phyloP scores from a whole-genome alignment of 257 asterid genomes.

The Solanum bulbocastanum region DNA sequence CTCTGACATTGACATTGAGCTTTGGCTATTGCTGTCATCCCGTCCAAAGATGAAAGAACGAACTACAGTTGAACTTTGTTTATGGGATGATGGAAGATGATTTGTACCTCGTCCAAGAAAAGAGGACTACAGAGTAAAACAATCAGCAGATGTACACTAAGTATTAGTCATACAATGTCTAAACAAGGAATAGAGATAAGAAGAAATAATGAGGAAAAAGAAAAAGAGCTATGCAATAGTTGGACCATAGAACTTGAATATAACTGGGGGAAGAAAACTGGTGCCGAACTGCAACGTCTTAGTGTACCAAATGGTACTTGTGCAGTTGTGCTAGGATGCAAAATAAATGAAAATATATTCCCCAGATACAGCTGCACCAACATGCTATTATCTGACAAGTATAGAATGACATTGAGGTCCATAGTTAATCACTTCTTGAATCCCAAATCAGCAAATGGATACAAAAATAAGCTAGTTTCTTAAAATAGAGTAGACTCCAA shows the following conservation, averaged over 20 bases:
- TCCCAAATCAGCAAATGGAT: not conserved
- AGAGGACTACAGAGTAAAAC: slow-evolving; percentile 54
- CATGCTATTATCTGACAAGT: not conserved
- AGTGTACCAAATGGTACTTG: not conserved
- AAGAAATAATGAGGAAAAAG: not conserved
- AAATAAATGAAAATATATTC: not conserved
- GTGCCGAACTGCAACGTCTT: not conserved
- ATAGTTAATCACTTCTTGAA: not conserved
- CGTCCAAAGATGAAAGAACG: slow-evolving; percentile 79
- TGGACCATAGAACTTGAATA: not conserved
- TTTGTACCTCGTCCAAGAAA: slow-evolving; percentile 66
- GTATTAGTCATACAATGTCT: not conserved
- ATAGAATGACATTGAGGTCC: not conserved
- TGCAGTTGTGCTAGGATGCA: not conserved
- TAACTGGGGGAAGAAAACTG: not conserved
- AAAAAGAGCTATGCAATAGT: not conserved
- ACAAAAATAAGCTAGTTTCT: not conserved
- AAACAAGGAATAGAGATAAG: slow-evolving; percentile 1
- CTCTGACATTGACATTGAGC: slow-evolving; percentile 54
- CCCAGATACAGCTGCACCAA: not conserved
- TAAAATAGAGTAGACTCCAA: not conserved
- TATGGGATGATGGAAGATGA: slow-evolving; percentile 46
- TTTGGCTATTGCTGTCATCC: slow-evolving; percentile 83
- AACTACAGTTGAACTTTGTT: slow-evolving; percentile 50
- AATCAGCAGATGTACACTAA: not conserved